Base-by-base conservation (phyloP, 176 grass and related monocot species). In the Pontederia crassipes region DNA sequence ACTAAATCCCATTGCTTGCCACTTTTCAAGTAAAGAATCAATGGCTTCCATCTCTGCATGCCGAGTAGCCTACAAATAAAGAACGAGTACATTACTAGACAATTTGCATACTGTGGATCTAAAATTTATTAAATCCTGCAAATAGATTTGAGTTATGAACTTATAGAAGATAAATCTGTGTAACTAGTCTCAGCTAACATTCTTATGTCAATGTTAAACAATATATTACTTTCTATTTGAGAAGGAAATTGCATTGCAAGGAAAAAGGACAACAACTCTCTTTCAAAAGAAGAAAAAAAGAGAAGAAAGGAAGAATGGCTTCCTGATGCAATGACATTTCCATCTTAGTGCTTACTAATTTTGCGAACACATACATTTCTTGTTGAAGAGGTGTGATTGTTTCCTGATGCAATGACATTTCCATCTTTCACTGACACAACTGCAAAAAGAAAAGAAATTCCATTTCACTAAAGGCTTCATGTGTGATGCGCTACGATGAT, bases 11-110 rank as follows among this genome's bases (percentile, higher is more conserved):
- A 53, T 73, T 13, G 64, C 73, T 65, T 98, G 93, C 87, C 93
- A 98, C 82, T 92, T 75, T 65, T 54, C 65, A 56, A 98, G 81
- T 51, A 92, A 79, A 46, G 53, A 26, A 85, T 98, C 87, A 28
- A 85, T 89, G 9, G 84, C 87, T 88, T 98, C 87, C 84, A 92
- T 92, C 81, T 98, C 93, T 61, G 93, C 93, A 83, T 98, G 93
- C 59, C 93, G 85, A 8, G 93, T 88, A 78, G 87, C 87, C 93
- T 98, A 65, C 55, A 69, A 0, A 71, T 15, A 70, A 26, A 58
- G 40, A 13, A 52, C 24, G 45, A 8, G n/a, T 59, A 60, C 58
- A 17, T 45, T 20, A 49, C 0, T 2, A 50, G 53, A 45, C 12
- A 72, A 32, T 46, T 10, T 10, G 10, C 26, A 16, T 52, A 28